phyloP scores from a whole-genome alignment of 2,329 filamentous ascomycete genomes.

The Cladophialophora yegresii region DNA sequence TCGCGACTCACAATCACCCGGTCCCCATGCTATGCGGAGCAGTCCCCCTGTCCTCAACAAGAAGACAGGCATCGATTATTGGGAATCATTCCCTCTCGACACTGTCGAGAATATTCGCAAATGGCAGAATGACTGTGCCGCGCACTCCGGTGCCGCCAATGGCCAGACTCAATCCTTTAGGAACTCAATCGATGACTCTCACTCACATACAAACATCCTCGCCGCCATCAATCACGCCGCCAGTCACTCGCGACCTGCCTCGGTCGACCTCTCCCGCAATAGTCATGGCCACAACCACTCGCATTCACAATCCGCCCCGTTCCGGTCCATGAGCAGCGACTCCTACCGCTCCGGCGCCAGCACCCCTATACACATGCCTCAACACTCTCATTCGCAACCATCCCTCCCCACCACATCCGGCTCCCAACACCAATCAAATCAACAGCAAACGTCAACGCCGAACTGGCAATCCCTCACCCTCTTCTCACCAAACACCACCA shows the following conservation, averaged over 20 bases:
- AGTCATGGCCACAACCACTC: conserved; percentile 1
- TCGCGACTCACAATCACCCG: conserved; percentile 30
- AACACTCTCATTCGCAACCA: conserved; percentile 16
- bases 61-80: conserved; percentile 44
- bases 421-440: conserved; percentile 17
- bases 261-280: conserved; percentile 25
- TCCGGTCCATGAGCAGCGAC: conserved; percentile 28
- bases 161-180: conserved; percentile 10
- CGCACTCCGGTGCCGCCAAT: conserved; percentile 21
- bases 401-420: conserved; percentile 10
- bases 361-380: conserved; percentile 23
- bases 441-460: conserved; percentile 13
- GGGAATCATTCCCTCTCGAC: conserved; percentile 44
- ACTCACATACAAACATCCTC: conserved; percentile 6
- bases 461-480: conserved; percentile 25
- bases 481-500: conserved; percentile 19
- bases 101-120: conserved; percentile 41
- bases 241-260: conserved; percentile 24
- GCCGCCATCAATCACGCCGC: conserved; percentile 7
- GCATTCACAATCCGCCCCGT: conserved; percentile 15
- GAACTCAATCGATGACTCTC: conserved; percentile 19
- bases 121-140: conserved; percentile 43
- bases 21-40: conserved; percentile 23
- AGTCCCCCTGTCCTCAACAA: conserved; percentile 33
- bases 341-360: conserved; percentile 27